Conservation (phyloP, 768 basidiomycete genomes). For the Suillus alpinus region DNA sequence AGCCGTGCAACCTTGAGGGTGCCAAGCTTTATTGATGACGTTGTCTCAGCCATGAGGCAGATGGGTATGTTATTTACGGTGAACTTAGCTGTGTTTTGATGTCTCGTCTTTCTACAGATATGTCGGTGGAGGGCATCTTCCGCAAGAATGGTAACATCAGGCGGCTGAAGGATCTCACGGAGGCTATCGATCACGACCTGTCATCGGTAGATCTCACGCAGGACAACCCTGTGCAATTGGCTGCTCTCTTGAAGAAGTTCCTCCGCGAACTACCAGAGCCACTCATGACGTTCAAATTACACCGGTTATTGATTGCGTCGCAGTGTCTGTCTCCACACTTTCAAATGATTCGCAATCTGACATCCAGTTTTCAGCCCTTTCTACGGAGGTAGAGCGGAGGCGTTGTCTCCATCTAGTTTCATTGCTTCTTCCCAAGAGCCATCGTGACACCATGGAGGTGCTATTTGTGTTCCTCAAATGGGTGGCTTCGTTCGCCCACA, state of each 20-base stretch:
- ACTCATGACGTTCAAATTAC: constrained; percentile 90
- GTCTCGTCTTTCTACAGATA: constrained; percentile 54
- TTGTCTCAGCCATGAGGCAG: constrained; percentile 96
- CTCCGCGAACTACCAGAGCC: constrained; percentile 95
- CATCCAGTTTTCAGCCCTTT: constrained; percentile 49
- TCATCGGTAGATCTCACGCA: constrained; percentile 86
- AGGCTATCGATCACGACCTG: constrained; percentile 93
- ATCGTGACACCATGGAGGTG: constrained; percentile 97
- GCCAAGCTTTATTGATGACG: constrained; percentile 97
- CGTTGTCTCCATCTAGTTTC: constrained; percentile 84
- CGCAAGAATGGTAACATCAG: constrained; percentile 97
- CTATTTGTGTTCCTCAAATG: constrained; percentile 98
- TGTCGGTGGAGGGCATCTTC: constrained; percentile 99
- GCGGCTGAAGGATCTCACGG: constrained; percentile 84
- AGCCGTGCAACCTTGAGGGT: constrained; percentile 82
- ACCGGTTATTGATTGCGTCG: constrained; percentile 82
- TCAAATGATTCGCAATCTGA: not conserved
- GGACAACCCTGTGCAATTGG: constrained; percentile 96
- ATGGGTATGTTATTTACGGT: constrained; percentile 69
- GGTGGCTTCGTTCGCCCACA: constrained; percentile 98
- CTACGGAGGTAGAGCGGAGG: constrained; percentile 72
- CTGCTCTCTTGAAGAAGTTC: constrained; percentile 96
- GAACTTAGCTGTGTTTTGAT: constrained; percentile 2
- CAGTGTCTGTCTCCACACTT: constrained; percentile 62
- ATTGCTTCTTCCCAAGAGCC: constrained; percentile 84